A percentile compares a stretch with the other conserved stretches of the same genome.
phyloP scores from a whole-genome alignment of 2,329 filamentous ascomycete species.

The Allantophomopsis lycopodina region DNA sequence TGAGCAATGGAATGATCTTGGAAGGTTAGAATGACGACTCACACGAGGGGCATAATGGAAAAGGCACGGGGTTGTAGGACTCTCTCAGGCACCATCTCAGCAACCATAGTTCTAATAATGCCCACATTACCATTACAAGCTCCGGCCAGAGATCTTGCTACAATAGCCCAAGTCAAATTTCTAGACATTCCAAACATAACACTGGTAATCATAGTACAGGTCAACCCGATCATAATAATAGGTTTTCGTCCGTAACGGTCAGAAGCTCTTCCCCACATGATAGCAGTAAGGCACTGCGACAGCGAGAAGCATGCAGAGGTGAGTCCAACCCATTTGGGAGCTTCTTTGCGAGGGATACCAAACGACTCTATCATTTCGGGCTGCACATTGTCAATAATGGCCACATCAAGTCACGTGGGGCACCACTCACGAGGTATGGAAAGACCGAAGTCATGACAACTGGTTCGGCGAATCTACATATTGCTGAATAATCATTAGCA shows the following conservation, averaged over 20 bases:
- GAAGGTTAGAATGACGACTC: background rate
- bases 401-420: background rate
- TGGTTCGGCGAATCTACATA: slow-evolving; percentile 69
- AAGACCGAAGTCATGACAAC: slow-evolving; percentile 43
- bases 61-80: slow-evolving; percentile 83
- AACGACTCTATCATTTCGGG: slow-evolving; percentile 79
- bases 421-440: slow-evolving; percentile 25
- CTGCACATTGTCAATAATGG: slow-evolving; percentile 18
- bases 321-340: slow-evolving; percentile 71
- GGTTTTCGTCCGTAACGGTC: slow-evolving; percentile 75
- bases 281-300: slow-evolving; percentile 56
- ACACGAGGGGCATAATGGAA: slow-evolving; percentile 77
- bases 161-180: slow-evolving; percentile 66
- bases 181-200: slow-evolving; percentile 75
- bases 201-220: slow-evolving; percentile 70
- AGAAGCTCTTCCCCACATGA: slow-evolving; percentile 64
- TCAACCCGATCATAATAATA: slow-evolving; percentile 58
- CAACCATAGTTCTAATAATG: slow-evolving; percentile 83
- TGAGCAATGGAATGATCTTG: background rate
- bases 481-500: slow-evolving; percentile 31
- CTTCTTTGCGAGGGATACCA: slow-evolving; percentile 52
- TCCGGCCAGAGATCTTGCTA: slow-evolving; percentile 65
- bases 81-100: slow-evolving; percentile 79
- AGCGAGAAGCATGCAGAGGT: slow-evolving; percentile 61
- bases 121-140: slow-evolving; percentile 82